Evolutionary conservation across 371 early-diverging fungal species (phyloP), one percentile per base, ranked within the genome.

Genomic region (Homolaphlyctis polyrhiza): DNA sequence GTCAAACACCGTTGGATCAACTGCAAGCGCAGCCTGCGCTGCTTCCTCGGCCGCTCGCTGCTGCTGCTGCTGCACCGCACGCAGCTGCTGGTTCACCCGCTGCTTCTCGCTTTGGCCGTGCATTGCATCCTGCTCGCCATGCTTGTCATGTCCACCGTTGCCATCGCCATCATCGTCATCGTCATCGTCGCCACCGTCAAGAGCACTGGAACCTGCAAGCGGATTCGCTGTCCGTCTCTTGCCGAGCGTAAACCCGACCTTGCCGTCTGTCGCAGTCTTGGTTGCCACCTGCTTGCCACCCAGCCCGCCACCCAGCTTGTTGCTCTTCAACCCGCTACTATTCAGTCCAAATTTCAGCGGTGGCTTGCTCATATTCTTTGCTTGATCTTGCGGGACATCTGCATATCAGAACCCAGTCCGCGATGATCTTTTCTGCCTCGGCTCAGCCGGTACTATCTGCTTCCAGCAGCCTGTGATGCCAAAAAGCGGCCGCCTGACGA

Each of bases 1-100:
- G 62, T 91, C 94, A 71, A 88, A 96, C 1, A 90, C 85, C 28
- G 79, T 87, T 1, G 95, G 87, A 74, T 95, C 94, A 66, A 88
- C 82, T 57, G 85, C 87, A 1, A 91, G 67, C 11, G 92, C 91
- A 68, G 80, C 79, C 50, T 81, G 75, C 52, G 88, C 84, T 60
- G 79, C 75, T 58, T 83, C 80, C 64, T 62, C 76, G 59, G 58
- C 72, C 51, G 52, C 47, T 57, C 39, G 35, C 1, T 21, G 18
- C 32, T 63, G 47, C 49, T 61, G 59, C n/a, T 54, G 45, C 59
- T 71, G 68, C n/a, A 71, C 60, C 6, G 68, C 61, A n/a, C 68
- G 57, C 52, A 71, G 57, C 61, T 71, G 67, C 55, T 25, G 3
- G 50, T 67, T 71, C 0, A 71, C 66, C 14, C 60, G 58, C 33